phyloP scores from a whole-genome alignment of 768 basidiomycete species.

The Suillus brevipes region DNA sequence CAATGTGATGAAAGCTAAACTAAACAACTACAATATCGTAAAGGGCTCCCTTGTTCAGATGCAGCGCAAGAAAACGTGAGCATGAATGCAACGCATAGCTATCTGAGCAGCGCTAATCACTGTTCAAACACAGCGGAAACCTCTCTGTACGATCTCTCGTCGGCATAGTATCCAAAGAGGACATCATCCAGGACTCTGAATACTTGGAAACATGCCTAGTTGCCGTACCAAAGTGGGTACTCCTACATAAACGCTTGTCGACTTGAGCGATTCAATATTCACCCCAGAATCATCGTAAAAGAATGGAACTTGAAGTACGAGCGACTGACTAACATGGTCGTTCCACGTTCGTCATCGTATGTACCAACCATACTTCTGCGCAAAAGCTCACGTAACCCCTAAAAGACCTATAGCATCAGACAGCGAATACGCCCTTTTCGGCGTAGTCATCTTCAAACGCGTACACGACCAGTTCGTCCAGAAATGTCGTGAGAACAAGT shows the following conservation, averaged over 20 bases:
- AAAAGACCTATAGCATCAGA: constrained; percentile 75
- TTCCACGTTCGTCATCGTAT: constrained; percentile 88
- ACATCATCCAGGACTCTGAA: constrained; percentile 88
- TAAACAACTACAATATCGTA: constrained; percentile 88
- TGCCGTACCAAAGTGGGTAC: constrained; percentile 86
- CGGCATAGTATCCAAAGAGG: constrained; percentile 78
- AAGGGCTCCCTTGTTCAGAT: constrained; percentile 91
- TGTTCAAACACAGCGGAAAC: constrained; percentile 66
- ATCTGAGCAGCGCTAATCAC: neutral
- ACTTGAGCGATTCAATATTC: constrained; percentile 14
- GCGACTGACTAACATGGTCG: constrained; percentile 83
- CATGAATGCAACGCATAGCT: constrained; percentile 9
- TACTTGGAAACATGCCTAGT: constrained; percentile 92
- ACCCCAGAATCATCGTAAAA: constrained; percentile 67
- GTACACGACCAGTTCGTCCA: constrained; percentile 92
- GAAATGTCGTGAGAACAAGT: constrained; percentile 96
- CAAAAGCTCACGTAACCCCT: constrained; percentile 10
- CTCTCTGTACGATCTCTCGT: constrained; percentile 87
- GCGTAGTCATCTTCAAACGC: constrained; percentile 86
- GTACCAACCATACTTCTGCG: constrained; percentile 28
- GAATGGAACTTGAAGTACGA: constrained; percentile 93
- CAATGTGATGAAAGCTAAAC: constrained; percentile 88
- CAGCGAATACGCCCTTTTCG: constrained; percentile 84
- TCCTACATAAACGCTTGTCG: constrained; percentile 6
- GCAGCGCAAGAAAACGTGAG: constrained; percentile 92